Conservation (phyloP, 805 yeast species). For the Kregervanrija fluxuum region DNA sequence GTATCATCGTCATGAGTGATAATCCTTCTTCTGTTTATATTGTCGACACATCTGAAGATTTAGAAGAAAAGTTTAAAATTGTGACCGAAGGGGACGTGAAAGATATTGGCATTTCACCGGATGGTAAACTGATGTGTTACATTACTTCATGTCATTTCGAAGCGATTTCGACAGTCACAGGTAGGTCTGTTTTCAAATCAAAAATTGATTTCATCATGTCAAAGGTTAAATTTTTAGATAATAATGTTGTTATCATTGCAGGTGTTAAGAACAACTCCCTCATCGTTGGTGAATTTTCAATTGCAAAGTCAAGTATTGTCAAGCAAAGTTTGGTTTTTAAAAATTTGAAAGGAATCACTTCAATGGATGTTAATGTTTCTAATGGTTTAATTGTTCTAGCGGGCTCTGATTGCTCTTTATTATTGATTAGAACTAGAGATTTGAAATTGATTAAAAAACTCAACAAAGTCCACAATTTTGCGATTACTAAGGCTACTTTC, state of each 20-base stretch:
- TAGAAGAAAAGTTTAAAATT: slow-evolving; percentile 48
- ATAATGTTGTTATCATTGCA: slow-evolving; percentile 34
- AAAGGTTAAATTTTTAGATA: slow-evolving; percentile 27
- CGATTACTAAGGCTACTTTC: slow-evolving; percentile 66
- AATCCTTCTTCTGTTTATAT: slow-evolving; percentile 58
- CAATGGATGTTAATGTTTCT: slow-evolving; percentile 35
- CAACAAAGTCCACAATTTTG: slow-evolving; percentile 65
- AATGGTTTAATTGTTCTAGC: slow-evolving; percentile 46
- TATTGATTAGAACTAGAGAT: slow-evolving; percentile 44
- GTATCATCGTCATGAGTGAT: slow-evolving; percentile 63
- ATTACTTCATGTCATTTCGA: slow-evolving; percentile 51
- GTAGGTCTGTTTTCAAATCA: slow-evolving; percentile 29
- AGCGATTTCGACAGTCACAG: slow-evolving; percentile 43
- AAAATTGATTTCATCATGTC: slow-evolving; percentile 22
- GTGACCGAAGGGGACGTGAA: slow-evolving; percentile 47
- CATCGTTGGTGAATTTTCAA: slow-evolving; percentile 36
- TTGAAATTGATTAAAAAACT: slow-evolving; percentile 45
- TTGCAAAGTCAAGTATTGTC: slow-evolving; percentile 34
- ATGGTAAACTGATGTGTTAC: slow-evolving; percentile 57
- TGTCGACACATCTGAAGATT: slow-evolving; percentile 42
- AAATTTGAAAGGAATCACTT: slow-evolving; percentile 49
- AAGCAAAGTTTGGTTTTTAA: slow-evolving; percentile 35
- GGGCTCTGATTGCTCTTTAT: slow-evolving; percentile 60
- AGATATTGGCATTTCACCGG: slow-evolving; percentile 63
- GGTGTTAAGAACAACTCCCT: slow-evolving; percentile 39